Conservation (phyloP, 176 grass and related monocot genomes). For the Aegilops sharonensis region DNA sequence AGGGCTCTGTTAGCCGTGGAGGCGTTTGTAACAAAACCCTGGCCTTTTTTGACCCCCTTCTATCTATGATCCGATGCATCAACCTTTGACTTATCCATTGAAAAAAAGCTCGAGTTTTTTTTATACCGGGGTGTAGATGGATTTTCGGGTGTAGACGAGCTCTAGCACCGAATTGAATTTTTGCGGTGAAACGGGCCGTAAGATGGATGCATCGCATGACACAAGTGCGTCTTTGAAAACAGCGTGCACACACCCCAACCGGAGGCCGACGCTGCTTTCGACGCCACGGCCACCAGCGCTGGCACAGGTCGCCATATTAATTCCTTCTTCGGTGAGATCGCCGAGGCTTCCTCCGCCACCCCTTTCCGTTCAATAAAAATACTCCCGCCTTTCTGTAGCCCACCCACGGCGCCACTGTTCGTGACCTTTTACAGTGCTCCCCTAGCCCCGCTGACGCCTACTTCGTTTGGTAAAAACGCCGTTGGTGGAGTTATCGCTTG, state of each 20-base stretch:
- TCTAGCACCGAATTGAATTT: no score
- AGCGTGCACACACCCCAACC: neutral
- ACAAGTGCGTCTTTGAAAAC: neutral
- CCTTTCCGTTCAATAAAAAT: neutral
- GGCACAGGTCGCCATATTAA: neutral
- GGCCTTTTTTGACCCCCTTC: no score
- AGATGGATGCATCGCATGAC: neutral
- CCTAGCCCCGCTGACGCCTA: neutral
- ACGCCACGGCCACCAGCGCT: neutral
- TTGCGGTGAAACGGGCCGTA: no score
- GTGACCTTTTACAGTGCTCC: neutral
- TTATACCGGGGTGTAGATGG: no score
- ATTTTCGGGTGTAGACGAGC: no score
- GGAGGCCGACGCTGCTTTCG: neutral
- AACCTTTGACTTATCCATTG: no score
- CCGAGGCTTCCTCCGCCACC: constrained; percentile 9
- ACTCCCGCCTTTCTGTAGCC: constrained; percentile 16
- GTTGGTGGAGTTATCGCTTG: constrained; percentile 1
- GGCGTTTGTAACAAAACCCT: no score
- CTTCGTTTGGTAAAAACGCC: neutral
- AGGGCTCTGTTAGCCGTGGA: no score
- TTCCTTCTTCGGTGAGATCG: neutral
- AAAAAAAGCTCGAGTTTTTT: no score
- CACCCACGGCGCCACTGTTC: neutral
- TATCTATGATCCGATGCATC: no score